Percentiles rank a stretch among this genome's conserved stretches.
Conservation (phyloP, 2,329 filamentous ascomycete species). For the Podosphaera aphanis region DNA sequence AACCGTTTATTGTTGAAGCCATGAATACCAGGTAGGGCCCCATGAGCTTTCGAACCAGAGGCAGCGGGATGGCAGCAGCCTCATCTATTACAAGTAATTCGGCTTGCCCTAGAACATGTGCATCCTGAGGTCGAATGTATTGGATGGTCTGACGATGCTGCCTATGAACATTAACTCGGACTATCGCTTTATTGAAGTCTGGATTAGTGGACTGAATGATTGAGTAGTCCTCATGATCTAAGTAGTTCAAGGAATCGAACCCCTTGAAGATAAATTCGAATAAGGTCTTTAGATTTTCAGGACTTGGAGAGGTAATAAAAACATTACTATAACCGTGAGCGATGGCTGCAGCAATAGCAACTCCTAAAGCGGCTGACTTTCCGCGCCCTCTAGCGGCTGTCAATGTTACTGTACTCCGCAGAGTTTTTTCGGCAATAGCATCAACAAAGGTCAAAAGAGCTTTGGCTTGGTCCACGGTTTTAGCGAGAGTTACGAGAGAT, state of each 20-base stretch:
- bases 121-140: slow-evolving; percentile 91
- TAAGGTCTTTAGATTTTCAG: slow-evolving; percentile 93
- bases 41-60: slow-evolving; percentile 79
- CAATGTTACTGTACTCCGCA: slow-evolving; percentile 77
- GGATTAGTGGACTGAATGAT: slow-evolving; percentile 97
- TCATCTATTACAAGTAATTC: slow-evolving; percentile 94
- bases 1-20: slow-evolving; percentile 97
- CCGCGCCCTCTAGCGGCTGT: slow-evolving; percentile 87
- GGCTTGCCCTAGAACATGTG: slow-evolving; percentile 82
- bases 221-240: slow-evolving; percentile 89
- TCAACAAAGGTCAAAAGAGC: slow-evolving; percentile 92
- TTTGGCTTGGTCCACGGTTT: slow-evolving; percentile 87
- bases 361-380: slow-evolving; percentile 87
- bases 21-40: slow-evolving; percentile 96
- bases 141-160: slow-evolving; percentile 95
- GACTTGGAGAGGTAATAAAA: slow-evolving; percentile 92
- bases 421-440: slow-evolving; percentile 83
- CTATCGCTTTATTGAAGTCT: slow-evolving; percentile 97
- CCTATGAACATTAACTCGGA: slow-evolving; percentile 83
- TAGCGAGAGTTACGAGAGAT: slow-evolving; percentile 59
- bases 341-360: slow-evolving; percentile 80
- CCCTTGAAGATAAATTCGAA: slow-evolving; percentile 98
- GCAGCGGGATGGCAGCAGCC: slow-evolving; percentile 84
- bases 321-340: slow-evolving; percentile 97
- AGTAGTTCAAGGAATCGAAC: slow-evolving; percentile 81